Evolutionary conservation across 768 basidiomycete species (phyloP).

Genomic region (Mycena alexandri): DNA sequence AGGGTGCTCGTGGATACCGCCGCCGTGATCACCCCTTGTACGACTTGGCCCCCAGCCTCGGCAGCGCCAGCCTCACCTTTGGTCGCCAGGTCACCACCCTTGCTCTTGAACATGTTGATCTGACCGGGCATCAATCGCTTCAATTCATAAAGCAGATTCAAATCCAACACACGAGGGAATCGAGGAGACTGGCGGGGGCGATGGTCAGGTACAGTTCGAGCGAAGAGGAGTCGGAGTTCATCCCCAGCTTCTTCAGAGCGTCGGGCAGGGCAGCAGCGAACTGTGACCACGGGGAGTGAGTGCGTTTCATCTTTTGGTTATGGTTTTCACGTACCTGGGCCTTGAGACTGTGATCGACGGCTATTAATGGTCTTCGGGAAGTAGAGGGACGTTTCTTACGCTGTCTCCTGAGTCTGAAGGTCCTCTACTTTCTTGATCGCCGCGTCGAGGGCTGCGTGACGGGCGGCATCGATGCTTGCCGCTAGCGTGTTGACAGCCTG

Average conservation of each 20-base stretch:
- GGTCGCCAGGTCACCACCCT: background rate
- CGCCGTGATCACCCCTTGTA: background rate
- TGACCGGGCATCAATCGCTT: background rate
- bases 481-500: background rate
- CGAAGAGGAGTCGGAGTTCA: conserved; percentile 1
- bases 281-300: background rate
- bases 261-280: background rate
- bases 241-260: background rate
- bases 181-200: conserved; percentile 4
- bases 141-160: background rate
- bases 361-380: background rate
- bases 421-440: background rate
- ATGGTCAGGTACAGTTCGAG: background rate
- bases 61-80: background rate
- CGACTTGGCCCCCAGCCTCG: background rate
- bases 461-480: background rate
- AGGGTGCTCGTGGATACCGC: background rate
- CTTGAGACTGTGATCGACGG: background rate
- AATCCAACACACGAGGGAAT: background rate
- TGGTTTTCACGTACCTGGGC: background rate
- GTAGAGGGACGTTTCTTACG: background rate
- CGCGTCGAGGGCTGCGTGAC: conserved; percentile 1
- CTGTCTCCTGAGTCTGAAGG: background rate
- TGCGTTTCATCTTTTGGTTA: background rate
- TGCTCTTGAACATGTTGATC: background rate